Base-by-base conservation (phyloP, 2,329 filamentous ascomycete genomes). In the Amylocarpus encephaloides region DNA sequence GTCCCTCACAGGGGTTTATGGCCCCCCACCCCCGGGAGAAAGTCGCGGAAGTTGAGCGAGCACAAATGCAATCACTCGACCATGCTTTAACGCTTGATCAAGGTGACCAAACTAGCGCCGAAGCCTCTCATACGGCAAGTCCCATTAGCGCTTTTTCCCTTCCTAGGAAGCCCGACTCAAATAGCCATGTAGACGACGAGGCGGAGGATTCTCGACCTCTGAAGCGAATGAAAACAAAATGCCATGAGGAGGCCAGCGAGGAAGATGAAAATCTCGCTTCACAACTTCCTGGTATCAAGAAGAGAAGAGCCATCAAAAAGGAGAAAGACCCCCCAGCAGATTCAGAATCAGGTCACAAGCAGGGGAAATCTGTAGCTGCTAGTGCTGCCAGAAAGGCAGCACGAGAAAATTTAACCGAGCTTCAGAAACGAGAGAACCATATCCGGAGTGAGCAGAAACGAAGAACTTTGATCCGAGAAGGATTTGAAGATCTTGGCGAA, bases 371-470 rank as follows among this genome's bases (percentile, higher is more conserved):
- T 1, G 66, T 63, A 6, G 57, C 56, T n/a, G 43, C 51, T 12
- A 32, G 54, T 10, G 50, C 66, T n/a, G 47, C 59, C 9, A 15
- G 13, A 15, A 83, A 82, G 60, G 51, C 70, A 2, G 64, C 73
- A 2, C 70, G 85, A 22, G 78, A 84, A 61, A 84, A 84, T 56
- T 66, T 93, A 3, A 80, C 82, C 0, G 86, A 92, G 58, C 83
- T 86, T 53, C 86, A 93, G 67, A 93, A 92, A 68, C 77, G 88
- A 41, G 84, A 83, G 62, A 95, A 95, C 59, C 88, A 94, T 64
- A 93, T 95, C 57, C 76, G 83, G 46, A 93, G 88, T 46, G 89
- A 94, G 65, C 88, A 95, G 69, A 94, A 93, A 68, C 79, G 90
- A 32, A 77, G 89, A 43, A 88, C 88, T 22, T 73, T 90, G 40